These are phyloP conservation scores for Tricholomella constricta DNA, from an alignment of 768 basidiomycete genomes.

Conservation along the genomic window DNA sequence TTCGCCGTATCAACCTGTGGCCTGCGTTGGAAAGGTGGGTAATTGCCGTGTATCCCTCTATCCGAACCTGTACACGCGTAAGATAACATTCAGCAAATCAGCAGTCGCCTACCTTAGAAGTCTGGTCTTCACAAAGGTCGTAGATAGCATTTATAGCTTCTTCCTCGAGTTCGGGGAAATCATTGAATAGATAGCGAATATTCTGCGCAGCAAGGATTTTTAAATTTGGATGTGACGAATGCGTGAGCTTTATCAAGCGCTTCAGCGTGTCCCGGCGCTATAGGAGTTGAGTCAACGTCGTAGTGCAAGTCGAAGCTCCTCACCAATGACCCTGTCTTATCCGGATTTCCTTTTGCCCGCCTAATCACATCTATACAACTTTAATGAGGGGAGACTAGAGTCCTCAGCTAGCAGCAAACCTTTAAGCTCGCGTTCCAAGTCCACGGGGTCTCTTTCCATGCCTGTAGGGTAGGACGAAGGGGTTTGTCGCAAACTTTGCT, in stretches of 20 bases:
- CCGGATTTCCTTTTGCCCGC: slow-evolving; percentile 41
- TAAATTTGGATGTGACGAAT: slow-evolving; percentile 44
- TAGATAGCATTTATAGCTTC: slow-evolving; percentile 77
- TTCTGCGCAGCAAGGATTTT: slow-evolving; percentile 61
- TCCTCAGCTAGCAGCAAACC: slow-evolving; percentile 22
- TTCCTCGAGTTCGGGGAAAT: slow-evolving; percentile 74
- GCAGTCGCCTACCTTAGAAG: slow-evolving; percentile 41
- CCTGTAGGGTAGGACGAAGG: background rate
- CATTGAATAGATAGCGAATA: slow-evolving; percentile 59
- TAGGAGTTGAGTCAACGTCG: slow-evolving; percentile 5
- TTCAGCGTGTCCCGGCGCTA: slow-evolving; percentile 56
- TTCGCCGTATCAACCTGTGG: slow-evolving; percentile 64
- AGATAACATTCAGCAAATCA: background rate
- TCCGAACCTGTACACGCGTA: slow-evolving; percentile 53
- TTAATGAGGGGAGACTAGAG: background rate
- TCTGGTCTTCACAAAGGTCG: slow-evolving; percentile 74
- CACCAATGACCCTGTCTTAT: slow-evolving; percentile 41
- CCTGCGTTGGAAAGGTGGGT: slow-evolving; percentile 47
- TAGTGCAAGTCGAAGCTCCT: slow-evolving; percentile 13
- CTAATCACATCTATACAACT: slow-evolving; percentile 39
- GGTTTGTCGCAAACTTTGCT: background rate
- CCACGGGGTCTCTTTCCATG: slow-evolving; percentile 29
- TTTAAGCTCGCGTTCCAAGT: slow-evolving; percentile 41
- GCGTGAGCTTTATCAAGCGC: slow-evolving; percentile 55
- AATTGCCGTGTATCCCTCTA: slow-evolving; percentile 66